Evolutionary conservation across 306 rosid genomes (phyloP), one percentile per base, ranked within the genome.

Genomic region (Dalbergia cochinchinensis): DNA sequence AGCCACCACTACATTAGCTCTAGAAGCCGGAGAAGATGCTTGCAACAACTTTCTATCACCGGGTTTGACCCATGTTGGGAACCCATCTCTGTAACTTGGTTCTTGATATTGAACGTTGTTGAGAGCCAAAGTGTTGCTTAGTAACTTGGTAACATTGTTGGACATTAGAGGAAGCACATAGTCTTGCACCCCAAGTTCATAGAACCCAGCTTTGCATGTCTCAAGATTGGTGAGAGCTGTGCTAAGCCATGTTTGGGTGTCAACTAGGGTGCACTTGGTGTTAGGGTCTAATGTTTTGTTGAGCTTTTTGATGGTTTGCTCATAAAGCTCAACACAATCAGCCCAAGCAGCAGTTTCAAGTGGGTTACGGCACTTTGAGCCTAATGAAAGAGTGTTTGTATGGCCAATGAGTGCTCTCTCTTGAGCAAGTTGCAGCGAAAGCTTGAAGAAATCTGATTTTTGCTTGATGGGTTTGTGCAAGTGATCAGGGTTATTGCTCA

Each of bases 1-100:
- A 0, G 94, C 97, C 72, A 92, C 97, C 82, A 90, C 91, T 0
- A 74, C 83, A 2, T 90, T 69, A 0, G 90, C 94, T 2, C 4
- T 14, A 3, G 86, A 77, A 41, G 90, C 80, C 2, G 88, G 79
- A 0, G 97, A 83, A 68, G 88, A 68, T 3, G 93, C 20, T 42
- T 87, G 95, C 87, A 92, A 65, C 26, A 90, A 73, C 59, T 80
- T 92, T 51, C 95, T 62, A 63, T 90, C 90, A 0, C 95, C 93
- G 0, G 93, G 93, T 5, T 55, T 85, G 0, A 92, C 86, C 97
- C 97, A 92, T 41, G 71, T 83, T 1, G 95, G 95, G 45, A 90
- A 90, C 37, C 95, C 93, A 0, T 78, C 73, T 37, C 54, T 79
- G 37, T 39, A 66, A 14, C 12, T 53, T 0, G 87, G 81, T 41